phyloP scores from a whole-genome alignment of 75 land plant species.

The Isoetes taiwanensis region DNA sequence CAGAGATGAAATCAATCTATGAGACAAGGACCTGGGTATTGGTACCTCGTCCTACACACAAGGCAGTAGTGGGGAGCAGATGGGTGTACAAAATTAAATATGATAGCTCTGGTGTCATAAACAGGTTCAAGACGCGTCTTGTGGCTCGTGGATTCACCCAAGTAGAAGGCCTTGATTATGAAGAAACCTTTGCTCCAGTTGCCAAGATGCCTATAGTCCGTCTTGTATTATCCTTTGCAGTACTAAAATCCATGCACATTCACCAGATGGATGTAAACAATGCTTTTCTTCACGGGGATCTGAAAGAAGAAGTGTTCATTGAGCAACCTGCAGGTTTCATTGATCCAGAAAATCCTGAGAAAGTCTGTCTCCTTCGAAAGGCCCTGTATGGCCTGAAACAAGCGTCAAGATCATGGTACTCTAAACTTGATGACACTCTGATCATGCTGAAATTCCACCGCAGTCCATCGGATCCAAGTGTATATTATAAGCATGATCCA shows the following conservation, averaged over 20 bases:
- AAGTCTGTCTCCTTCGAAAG: not conserved
- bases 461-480: not conserved
- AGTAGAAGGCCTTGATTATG: constrained; percentile 5
- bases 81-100: constrained; percentile 8
- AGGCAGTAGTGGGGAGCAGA: not conserved
- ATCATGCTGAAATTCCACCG: not conserved
- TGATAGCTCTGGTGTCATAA: not conserved
- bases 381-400: constrained; percentile 14
- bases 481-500: not conserved
- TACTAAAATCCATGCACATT: not conserved
- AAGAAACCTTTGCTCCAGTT: constrained; percentile 9
- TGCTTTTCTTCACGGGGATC: constrained; percentile 8
- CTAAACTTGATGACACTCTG: not conserved
- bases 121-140: not conserved
- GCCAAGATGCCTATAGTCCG: not conserved
- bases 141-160: constrained; percentile 4
- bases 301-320: not conserved
- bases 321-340: constrained; percentile 8
- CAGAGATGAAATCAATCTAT: too few species aligned
- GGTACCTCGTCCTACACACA: not conserved
- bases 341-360: not conserved
- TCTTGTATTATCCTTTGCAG: not conserved
- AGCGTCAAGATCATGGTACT: constrained; percentile 9
- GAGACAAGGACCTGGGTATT: constrained; percentile 13
- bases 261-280: constrained; percentile 8